Base-by-base conservation (phyloP, 352 stramenopile species). In the Globisporangium orthogonon region DNA sequence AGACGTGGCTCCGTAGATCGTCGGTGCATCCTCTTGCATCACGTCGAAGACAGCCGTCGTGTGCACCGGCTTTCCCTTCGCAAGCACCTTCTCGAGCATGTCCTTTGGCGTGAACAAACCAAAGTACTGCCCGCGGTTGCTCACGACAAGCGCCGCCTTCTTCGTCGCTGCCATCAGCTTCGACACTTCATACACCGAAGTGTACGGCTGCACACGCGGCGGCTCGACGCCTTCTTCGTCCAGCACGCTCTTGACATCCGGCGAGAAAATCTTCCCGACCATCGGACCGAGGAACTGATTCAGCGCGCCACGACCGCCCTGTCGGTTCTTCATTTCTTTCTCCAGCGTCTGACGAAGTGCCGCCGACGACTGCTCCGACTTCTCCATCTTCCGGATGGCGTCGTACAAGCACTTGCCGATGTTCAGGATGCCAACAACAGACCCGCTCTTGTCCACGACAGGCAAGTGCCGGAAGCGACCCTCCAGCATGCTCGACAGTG, bases 401-500 rank as follows among this genome's bases (percentile, higher is more conserved):
- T 99, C 96, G 76, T 99, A 98, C 58, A 99, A 60, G 61, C 97
- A 99, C 69, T 99, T 98, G 11, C 93, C 95, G 73, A 99, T 99
- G 74, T 98, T 97, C 23, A 99, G 68, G 44, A 99, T 87, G 11
- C 97, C 97, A 6, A 98, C 91, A 5, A 99, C 93, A 1, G 80
- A 83, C 0, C 85, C 87, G 23, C 76, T 69, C 49, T 72, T 78
- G 50, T 94, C 84, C 1, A 94, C 78, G 11, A 95, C 87, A 10
- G 87, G 87, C 45, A 94, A 58, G 52, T 96, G 86, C 35, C 86
- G 84, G 61, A 96, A 96, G 45, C 92, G 91, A 31, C 86, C 86
- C 62, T 94, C 84, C 15, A 96, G 60, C 86, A 96, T 96, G 15
- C 51, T 72, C 58, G 80, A 89, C n/a, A 96, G 68, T 2, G 86